A percentile compares a stretch with the other conserved stretches of the same genome.
phyloP scores from a whole-genome alignment of 2,329 filamentous ascomycete genomes.

The Colletotrichum sojae region DNA sequence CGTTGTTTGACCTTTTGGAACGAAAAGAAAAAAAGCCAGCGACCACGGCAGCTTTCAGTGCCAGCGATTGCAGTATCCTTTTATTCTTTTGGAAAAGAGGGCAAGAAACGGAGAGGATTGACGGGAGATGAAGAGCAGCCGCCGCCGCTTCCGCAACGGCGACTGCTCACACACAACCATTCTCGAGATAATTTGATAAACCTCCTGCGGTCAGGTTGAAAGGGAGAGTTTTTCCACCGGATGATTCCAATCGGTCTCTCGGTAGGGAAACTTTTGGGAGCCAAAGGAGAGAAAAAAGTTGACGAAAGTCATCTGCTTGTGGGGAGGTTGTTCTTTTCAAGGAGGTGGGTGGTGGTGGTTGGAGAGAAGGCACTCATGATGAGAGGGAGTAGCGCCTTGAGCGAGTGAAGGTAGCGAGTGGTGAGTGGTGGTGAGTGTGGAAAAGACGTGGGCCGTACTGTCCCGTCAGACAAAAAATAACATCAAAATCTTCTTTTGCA shows the following conservation, averaged over 20 bases:
- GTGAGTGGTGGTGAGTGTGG: neutral
- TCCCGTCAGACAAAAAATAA: slow-evolving; percentile 6
- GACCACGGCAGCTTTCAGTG: slow-evolving; percentile 5
- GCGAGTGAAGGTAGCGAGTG: neutral
- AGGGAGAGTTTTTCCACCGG: neutral
- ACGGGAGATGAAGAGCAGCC: slow-evolving; percentile 1
- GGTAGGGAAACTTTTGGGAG: neutral
- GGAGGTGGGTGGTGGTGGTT: neutral
- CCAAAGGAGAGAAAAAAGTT: slow-evolving; percentile 10
- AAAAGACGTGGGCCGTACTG: slow-evolving; percentile 23
- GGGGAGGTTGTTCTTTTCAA: slow-evolving; percentile 27
- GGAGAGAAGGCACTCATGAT: neutral
- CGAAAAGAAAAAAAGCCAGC: neutral
- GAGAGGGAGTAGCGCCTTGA: neutral
- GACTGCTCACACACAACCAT: too few relatives aligned
- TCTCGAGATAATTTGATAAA: slow-evolving; percentile 28
- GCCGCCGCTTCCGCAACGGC: slow-evolving; percentile 11
- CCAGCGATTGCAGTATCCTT: slow-evolving; percentile 15
- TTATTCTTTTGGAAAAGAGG: slow-evolving; percentile 7
- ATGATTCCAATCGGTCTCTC: too few relatives aligned
- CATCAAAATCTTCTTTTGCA: too few relatives aligned
- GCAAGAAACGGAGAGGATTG: neutral
- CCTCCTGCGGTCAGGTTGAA: slow-evolving; percentile 20
- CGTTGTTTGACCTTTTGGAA: slow-evolving; percentile 4
- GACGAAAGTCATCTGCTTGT: slow-evolving; percentile 24